Evolutionary conservation across 306 rosid genomes (phyloP).

Genomic region (Benincasa hispida): DNA sequence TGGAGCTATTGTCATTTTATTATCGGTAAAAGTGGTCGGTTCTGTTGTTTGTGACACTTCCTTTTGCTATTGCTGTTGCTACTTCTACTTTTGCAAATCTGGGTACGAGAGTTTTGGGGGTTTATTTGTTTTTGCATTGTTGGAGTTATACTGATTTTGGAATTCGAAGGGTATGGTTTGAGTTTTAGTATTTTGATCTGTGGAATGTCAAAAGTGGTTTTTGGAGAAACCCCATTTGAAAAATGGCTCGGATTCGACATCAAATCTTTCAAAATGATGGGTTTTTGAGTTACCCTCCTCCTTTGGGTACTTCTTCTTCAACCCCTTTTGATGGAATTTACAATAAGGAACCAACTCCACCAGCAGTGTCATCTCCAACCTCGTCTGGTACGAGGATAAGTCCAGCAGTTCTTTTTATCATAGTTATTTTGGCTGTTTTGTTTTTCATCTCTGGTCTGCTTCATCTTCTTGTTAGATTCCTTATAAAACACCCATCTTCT

Average conservation of each 20-base stretch:
- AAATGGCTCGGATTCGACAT: conserved; percentile 60
- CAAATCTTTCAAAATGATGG: conserved; percentile 63
- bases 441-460: conserved; percentile 93
- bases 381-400: conserved; percentile 71
- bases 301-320: conserved; percentile 29
- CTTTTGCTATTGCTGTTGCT: neutral
- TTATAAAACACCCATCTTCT: conserved; percentile 65
- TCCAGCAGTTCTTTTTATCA: conserved; percentile 91
- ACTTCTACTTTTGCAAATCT: conserved; percentile 1
- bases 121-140: conserved; percentile 7
- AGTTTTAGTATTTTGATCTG: conserved; percentile 25
- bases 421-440: conserved; percentile 79
- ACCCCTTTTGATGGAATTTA: conserved; percentile 28
- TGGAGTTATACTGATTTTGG: conserved; percentile 12
- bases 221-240: conserved; percentile 54
- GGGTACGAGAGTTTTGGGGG: neutral
- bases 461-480: conserved; percentile 90
- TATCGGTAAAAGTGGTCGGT: neutral
- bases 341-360: conserved; percentile 27
- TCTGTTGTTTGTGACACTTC: neutral
- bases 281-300: conserved; percentile 53
- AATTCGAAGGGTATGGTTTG: conserved; percentile 10
- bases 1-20: neutral
- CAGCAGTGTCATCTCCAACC: conserved; percentile 24
- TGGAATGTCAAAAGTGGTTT: conserved; percentile 37